Conservation (phyloP, 164 flowering plant species). For the Echeveria elegans region DNA sequence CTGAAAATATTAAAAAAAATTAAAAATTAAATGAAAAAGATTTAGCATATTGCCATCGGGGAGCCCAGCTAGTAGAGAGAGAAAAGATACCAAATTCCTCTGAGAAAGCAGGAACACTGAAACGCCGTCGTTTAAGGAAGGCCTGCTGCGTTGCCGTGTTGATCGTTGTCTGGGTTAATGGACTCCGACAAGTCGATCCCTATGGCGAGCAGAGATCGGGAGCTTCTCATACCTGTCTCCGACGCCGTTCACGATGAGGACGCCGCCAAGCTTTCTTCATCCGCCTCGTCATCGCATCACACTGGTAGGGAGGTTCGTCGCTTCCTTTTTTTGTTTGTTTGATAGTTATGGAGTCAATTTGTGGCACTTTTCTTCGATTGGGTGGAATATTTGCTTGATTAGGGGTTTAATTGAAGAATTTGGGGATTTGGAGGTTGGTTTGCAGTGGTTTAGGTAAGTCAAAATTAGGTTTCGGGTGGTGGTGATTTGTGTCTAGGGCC, state of each 20-base stretch:
- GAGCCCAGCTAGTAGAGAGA: too few relatives aligned
- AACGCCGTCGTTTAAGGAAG: too few relatives aligned
- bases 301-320: slow-evolving; percentile 59
- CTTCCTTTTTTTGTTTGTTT: background rate
- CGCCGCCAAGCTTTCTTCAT: slow-evolving; percentile 49
- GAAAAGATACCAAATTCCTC: too few relatives aligned
- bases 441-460: background rate
- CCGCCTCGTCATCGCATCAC: slow-evolving; percentile 37
- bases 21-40: too few relatives aligned
- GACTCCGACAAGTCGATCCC: too few relatives aligned
- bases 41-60: too few relatives aligned
- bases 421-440: background rate
- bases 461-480: background rate
- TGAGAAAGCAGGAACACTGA: too few relatives aligned
- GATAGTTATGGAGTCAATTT: background rate
- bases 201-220: slow-evolving; percentile 55
- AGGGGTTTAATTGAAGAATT: background rate
- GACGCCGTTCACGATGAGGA: slow-evolving; percentile 34
- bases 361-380: background rate
- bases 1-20: too few relatives aligned
- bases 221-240: slow-evolving; percentile 77
- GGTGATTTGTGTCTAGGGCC: too few relatives aligned
- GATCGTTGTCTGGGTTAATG: too few relatives aligned
- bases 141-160: too few relatives aligned
- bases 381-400: background rate